Evolutionary conservation across 495 filamentous ascomycete genomes (phyloP).

Genomic region (Trichoderma reesei): DNA sequence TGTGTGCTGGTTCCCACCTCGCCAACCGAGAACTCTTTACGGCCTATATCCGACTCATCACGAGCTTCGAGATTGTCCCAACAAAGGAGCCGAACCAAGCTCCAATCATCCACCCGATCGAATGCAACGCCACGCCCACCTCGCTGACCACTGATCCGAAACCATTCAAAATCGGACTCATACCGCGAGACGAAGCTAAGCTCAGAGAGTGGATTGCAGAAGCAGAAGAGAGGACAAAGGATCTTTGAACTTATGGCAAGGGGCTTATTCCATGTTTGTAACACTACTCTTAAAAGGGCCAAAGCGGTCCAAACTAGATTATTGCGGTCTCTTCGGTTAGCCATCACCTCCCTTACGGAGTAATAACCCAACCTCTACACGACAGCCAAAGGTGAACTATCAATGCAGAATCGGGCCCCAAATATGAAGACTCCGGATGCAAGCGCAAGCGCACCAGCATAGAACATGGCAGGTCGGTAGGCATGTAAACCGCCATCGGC

Average conservation of each 20-base stretch:
- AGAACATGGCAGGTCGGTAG: conserved; percentile 50
- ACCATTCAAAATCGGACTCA: conserved; percentile 53
- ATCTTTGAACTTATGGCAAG: conserved; percentile 25
- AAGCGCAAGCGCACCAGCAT: conserved; percentile 37
- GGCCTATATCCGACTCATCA: conserved; percentile 58
- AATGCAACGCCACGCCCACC: conserved; percentile 53
- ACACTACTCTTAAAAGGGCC: not conserved
- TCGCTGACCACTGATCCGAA: conserved; percentile 62
- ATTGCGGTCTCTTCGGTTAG: too few relatives aligned
- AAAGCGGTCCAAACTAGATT: too few relatives aligned
- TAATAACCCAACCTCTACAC: conserved; percentile 15
- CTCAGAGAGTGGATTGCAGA: conserved; percentile 43
- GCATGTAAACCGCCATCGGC: conserved; percentile 33
- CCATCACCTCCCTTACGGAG: too few relatives aligned
- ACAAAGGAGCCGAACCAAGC: conserved; percentile 28
- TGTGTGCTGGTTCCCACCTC: conserved; percentile 63
- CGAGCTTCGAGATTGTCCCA: conserved; percentile 41
- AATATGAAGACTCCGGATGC: conserved; percentile 22
- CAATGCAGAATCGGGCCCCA: conserved; percentile 20
- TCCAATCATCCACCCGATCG: conserved; percentile 50
- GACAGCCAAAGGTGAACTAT: conserved; percentile 21
- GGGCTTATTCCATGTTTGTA: not conserved
- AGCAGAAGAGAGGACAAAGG: conserved; percentile 49
- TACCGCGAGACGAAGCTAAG: conserved; percentile 32
- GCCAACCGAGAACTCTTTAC: conserved; percentile 61